Conservation (phyloP, 495 filamentous ascomycete species). For the Tuber brumale region DNA sequence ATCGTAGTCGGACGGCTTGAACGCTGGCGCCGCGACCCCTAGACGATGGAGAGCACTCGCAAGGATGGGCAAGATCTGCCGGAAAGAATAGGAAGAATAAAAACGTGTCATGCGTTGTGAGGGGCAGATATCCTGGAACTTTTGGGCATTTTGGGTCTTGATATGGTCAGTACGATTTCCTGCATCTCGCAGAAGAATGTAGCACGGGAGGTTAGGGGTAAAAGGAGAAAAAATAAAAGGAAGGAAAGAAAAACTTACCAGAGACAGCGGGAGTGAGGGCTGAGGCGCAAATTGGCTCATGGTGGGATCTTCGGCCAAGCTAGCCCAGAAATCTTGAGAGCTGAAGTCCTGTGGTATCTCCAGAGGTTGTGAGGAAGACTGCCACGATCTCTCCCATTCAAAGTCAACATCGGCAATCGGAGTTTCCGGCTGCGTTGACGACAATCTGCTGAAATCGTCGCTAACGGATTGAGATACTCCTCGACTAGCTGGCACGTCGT, state of each 20-base stretch:
- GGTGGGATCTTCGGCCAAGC: slow-evolving; percentile 77
- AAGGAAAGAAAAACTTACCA: slow-evolving; percentile 37
- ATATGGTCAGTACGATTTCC: not conserved
- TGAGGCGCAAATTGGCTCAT: slow-evolving; percentile 85
- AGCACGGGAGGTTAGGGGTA: not conserved
- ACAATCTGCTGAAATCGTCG: slow-evolving; percentile 48
- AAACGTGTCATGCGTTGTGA: slow-evolving; percentile 78
- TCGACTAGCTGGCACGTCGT: slow-evolving; percentile 65
- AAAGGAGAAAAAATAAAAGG: not conserved
- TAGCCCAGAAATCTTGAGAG: slow-evolving; percentile 38
- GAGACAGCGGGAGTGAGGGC: slow-evolving; percentile 68
- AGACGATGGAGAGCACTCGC: slow-evolving; percentile 74
- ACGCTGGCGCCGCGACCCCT: slow-evolving; percentile 63
- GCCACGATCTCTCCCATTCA: slow-evolving; percentile 48
- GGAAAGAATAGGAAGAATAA: slow-evolving; percentile 73
- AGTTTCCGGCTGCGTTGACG: slow-evolving; percentile 68
- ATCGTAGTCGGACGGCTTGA: slow-evolving; percentile 35
- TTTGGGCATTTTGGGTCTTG: slow-evolving; percentile 77
- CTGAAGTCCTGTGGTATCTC: slow-evolving; percentile 31
- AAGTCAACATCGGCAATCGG: slow-evolving; percentile 52
- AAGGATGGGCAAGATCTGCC: slow-evolving; percentile 70
- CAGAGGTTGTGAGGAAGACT: slow-evolving; percentile 50
- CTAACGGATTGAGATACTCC: slow-evolving; percentile 60
- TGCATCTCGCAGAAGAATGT: not conserved
- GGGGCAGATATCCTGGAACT: slow-evolving; percentile 76